Conservation (phyloP, 2,329 filamentous ascomycete species). For the Claviceps humidiphila region DNA sequence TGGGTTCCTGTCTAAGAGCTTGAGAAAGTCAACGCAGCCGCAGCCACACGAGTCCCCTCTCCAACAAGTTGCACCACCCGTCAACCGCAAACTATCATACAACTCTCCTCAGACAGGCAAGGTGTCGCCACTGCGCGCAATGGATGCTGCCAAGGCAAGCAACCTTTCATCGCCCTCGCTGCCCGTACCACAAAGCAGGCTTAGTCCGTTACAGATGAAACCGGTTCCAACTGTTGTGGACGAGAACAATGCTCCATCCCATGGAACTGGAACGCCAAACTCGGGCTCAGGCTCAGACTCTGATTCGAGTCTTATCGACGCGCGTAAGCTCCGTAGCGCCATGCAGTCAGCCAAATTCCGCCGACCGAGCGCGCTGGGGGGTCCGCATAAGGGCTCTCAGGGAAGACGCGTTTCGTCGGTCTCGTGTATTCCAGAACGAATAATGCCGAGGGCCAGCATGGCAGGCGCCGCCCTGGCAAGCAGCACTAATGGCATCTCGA, state of each 20-base stretch:
- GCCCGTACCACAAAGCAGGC: conserved; percentile 10
- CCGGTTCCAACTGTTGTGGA: conserved; percentile 27
- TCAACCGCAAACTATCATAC: conserved; percentile 45
- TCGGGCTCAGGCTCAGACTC: conserved; percentile 32
- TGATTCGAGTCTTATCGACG: conserved; percentile 36
- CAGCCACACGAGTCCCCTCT: conserved; percentile 46
- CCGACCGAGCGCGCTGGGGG: conserved; percentile 25
- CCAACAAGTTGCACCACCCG: conserved; percentile 39
- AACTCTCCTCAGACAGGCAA: conserved; percentile 17
- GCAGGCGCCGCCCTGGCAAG: conserved; percentile 32
- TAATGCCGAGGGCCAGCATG: conserved; percentile 21
- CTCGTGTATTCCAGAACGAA: conserved; percentile 17
- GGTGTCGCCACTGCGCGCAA: conserved; percentile 34
- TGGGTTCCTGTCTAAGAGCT: conserved; percentile 60
- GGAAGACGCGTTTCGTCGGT: conserved; percentile 33
- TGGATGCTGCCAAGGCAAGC: conserved; percentile 37
- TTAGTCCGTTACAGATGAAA: conserved; percentile 9
- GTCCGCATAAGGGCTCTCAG: conserved; percentile 19
- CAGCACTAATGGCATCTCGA: conserved; percentile 41
- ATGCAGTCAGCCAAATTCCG: conserved; percentile 37
- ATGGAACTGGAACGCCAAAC: conserved; percentile 13
- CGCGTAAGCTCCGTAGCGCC: conserved; percentile 40
- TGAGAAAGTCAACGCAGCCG: conserved; percentile 24
- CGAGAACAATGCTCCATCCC: conserved; percentile 39
- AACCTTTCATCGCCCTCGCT: conserved; percentile 33